Conservation (phyloP, 306 rosid genomes). For the Styphnolobium japonicum region DNA sequence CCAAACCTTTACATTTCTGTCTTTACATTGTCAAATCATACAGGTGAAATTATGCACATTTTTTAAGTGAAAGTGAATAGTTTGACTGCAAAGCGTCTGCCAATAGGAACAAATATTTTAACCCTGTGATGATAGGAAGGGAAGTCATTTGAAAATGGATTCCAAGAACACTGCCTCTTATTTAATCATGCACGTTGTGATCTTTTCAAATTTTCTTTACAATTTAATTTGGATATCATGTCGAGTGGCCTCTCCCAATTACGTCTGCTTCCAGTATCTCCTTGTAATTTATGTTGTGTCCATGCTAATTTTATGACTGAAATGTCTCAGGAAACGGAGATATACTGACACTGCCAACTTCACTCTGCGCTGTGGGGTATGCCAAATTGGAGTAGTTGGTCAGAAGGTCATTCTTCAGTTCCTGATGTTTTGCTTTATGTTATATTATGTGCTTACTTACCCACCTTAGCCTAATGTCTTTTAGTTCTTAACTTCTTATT, state of each 20-base stretch:
- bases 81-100: not conserved
- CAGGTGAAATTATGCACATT: not conserved
- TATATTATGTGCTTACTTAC: not conserved
- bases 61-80: not conserved
- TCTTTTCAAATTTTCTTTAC: not conserved
- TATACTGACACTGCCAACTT: constrained; percentile 89
- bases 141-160: not conserved
- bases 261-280: not conserved
- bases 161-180: not conserved
- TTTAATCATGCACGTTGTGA: not conserved
- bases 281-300: not conserved
- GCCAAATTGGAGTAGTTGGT: constrained; percentile 93
- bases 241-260: not conserved
- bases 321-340: constrained; percentile 66
- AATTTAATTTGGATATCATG: not conserved
- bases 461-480: not conserved
- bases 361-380: constrained; percentile 94
- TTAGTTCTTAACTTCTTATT: not conserved
- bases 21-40: not conserved
- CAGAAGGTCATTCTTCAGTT: constrained; percentile 59
- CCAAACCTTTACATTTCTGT: not conserved
- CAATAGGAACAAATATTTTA: not conserved
- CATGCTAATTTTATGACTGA: not conserved
- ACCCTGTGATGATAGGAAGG: not conserved
- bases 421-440: not conserved